Conservation (phyloP, 2,329 filamentous ascomycete species). For the Exophiala sideris region DNA sequence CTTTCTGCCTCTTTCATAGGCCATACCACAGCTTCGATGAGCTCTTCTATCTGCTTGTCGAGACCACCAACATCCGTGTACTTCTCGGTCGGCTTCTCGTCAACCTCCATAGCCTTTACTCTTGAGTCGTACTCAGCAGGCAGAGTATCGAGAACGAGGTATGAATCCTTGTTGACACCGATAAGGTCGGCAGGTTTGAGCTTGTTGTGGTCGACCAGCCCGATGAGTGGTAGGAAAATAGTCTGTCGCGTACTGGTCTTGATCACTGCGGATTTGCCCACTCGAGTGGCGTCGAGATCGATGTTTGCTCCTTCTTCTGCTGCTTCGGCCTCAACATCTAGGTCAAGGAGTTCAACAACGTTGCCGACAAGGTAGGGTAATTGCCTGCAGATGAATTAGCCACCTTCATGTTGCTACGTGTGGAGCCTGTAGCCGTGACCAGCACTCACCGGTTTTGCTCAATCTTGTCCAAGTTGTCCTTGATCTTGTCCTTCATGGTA, state of each 20-base stretch:
- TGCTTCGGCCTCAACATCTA: constrained; percentile 93
- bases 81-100: constrained; percentile 99
- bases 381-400: constrained; percentile 60
- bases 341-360: constrained; percentile 92
- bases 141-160: constrained; percentile 91
- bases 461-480: constrained; percentile 98
- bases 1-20: constrained; percentile 99
- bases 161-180: constrained; percentile 98
- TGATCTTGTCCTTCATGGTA: constrained; percentile 97
- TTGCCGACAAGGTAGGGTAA: constrained; percentile 97
- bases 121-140: constrained; percentile 97
- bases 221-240: constrained; percentile 96
- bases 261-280: constrained; percentile 98
- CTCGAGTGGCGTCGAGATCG: constrained; percentile 90
- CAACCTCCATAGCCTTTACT: constrained; percentile 99
- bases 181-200: constrained; percentile 95
- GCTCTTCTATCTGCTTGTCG: constrained; percentile 98
- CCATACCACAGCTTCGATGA: constrained; percentile 98
- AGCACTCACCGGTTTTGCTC: constrained; percentile 84
- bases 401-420: background rate
- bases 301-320: constrained; percentile 98
- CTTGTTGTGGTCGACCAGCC: constrained; percentile 90
- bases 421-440: background rate
- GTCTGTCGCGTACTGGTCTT: constrained; percentile 98
- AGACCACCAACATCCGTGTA: constrained; percentile 96